Evolutionary conservation across 2,329 filamentous ascomycete genomes (phyloP).

Genomic region (Raffaelea deltoideospora): DNA sequence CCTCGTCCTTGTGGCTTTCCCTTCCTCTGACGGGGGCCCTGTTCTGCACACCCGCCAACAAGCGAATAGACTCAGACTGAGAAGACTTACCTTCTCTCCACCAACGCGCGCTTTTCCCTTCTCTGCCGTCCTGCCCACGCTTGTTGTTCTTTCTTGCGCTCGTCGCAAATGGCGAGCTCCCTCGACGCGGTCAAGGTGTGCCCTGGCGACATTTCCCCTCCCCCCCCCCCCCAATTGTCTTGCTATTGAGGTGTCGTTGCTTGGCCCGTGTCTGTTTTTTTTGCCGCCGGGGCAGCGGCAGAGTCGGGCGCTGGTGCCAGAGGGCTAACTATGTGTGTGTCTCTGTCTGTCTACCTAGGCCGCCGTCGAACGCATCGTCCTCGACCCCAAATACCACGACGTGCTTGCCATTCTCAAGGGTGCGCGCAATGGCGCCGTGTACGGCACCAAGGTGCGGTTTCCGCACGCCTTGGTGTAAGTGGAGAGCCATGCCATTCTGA

Average conservation of each 20-base stretch:
- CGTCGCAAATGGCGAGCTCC: slow-evolving; percentile 1
- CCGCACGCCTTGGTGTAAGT: slow-evolving; percentile 88
- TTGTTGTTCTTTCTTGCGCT: not conserved
- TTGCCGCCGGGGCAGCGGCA: not conserved
- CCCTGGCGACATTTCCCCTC: not conserved
- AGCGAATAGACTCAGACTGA: no score
- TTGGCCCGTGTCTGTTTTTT: not conserved
- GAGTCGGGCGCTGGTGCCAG: not conserved
- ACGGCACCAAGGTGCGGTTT: slow-evolving; percentile 94
- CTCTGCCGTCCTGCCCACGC: not conserved
- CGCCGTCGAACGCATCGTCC: slow-evolving; percentile 57
- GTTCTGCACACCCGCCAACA: no score
- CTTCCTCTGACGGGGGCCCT: no score
- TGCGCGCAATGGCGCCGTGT: slow-evolving; percentile 91
- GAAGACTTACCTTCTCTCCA: no score
- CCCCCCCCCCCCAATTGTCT: no score
- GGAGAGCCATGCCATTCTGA: no score
- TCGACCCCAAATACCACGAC: slow-evolving; percentile 76
- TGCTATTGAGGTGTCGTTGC: no score
- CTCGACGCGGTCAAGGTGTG: slow-evolving; percentile 1
- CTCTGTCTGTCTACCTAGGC: slow-evolving; percentile 27
- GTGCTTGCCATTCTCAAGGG: slow-evolving; percentile 77
- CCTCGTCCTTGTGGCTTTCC: no score
- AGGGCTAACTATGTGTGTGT: no score
- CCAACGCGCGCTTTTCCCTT: no score